Evolutionary conservation across 345 rosid species (phyloP), one percentile per base, ranked within the genome.

Genomic region (Salix udensis): DNA sequence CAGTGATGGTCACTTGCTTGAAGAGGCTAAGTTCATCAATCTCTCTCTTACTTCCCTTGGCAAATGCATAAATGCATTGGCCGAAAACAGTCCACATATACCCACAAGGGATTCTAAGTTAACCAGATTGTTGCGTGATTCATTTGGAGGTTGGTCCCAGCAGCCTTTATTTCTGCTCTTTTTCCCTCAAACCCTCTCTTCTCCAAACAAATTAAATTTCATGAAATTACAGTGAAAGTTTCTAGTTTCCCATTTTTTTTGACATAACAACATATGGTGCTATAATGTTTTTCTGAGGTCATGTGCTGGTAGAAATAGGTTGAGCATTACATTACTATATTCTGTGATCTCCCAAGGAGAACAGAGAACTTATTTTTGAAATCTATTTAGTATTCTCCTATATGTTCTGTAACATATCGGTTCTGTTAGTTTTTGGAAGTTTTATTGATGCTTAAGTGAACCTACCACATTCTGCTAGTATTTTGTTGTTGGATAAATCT

Each of bases 1-100:
- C 64, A 91, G 94, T 58, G 94, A 91, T 81, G 95, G 98, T 40
- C 90, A 87, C 76, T 76, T 90, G 85, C 93, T 94, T 78, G 97
- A 91, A 84, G 97, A 94, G 90, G 97, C 98, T 8, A 94, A 91
- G 79, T 94, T 91, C 82, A 94, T 94, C 77, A 94, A 94, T 82
- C 97, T 94, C 67, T 94, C 98, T 78, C 89, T 92, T 39, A 87
- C 95, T 74, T 92, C 97, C 16, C 94, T 94, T 14, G 98, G 98
- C 11, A 94, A 91, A 83, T 94, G 98, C 80, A 92, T 94, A 85
- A 94, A 94, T 85, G 98, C 98, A 67, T 81, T 94, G 88, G 97
- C 98, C 76, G 98, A 92, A 85, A 92, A 92, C 82, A 84, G 93
- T 82, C 81, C 93, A 28, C 98, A 94, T 82, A 92, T 94, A 85